Conservation (phyloP, 352 stramenopile species). For the Phytophthora pluvialis region DNA sequence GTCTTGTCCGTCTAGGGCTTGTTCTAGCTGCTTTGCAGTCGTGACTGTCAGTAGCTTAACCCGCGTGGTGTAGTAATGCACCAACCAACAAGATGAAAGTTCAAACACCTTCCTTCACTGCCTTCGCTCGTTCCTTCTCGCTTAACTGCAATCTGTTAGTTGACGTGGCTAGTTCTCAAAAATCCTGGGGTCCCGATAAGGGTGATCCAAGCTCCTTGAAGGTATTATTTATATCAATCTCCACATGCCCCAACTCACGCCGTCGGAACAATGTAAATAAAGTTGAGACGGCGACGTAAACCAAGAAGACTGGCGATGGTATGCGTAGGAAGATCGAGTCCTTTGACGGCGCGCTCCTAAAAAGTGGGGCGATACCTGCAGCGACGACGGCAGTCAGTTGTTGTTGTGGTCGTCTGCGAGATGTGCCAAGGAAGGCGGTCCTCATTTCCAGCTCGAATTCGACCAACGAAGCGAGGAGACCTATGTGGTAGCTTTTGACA, state of each 20-base stretch:
- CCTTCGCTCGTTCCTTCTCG: too few relatives aligned
- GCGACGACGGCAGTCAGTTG: background rate
- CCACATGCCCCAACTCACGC: too few relatives aligned
- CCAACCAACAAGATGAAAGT: constrained; percentile 45
- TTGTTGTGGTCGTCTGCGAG: background rate
- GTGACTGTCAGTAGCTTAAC: constrained; percentile 3
- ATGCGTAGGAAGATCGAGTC: constrained; percentile 13
- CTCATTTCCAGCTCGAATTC: too few relatives aligned
- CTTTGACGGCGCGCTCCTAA: background rate
- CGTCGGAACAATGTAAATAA: too few relatives aligned
- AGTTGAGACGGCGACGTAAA: too few relatives aligned
- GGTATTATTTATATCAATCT: too few relatives aligned
- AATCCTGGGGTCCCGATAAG: too few relatives aligned
- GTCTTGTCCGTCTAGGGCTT: constrained; percentile 11
- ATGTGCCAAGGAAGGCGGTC: too few relatives aligned
- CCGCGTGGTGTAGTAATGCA: constrained; percentile 20
- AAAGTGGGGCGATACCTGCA: background rate
- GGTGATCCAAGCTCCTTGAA: too few relatives aligned
- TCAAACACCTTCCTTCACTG: constrained; percentile 30
- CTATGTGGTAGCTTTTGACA: too few relatives aligned
- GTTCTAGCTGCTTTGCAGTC: background rate
- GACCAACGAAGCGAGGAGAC: constrained; percentile 11
- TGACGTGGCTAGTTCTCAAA: too few relatives aligned
- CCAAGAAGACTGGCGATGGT: background rate
- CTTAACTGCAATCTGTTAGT: too few relatives aligned